Base-by-base conservation (phyloP, 805 yeast genomes). In the Maudiozyma pseudohumilis region DNA sequence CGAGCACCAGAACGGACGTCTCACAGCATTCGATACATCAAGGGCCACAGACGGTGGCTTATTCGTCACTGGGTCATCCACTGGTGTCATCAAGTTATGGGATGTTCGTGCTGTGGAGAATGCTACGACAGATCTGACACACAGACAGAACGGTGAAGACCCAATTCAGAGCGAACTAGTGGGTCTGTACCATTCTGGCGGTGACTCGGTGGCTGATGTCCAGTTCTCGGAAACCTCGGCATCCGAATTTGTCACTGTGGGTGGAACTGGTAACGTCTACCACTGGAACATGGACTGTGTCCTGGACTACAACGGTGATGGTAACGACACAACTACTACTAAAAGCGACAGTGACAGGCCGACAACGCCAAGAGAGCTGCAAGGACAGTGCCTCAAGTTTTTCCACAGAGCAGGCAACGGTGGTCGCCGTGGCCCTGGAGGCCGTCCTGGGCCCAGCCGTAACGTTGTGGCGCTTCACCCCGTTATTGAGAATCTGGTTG, bases 291-390 rank as follows among this genome's bases (percentile, higher is more conserved):
- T 55, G 26, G 69, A 64, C 42, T 62, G 47, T 28, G 59, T 54
- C 32, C 59, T 58, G 19, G 66, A 68, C 21, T 71, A 64, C 22
- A 70, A 66, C 22, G 69, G 60, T 8, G 73, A 65, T 15, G 68
- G 63, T 13, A 65, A 55, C 19, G 69, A 61, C n/a, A 2, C 10
- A 11, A 24, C 26, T 24, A 24, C 10, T 11, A 24, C 26, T 11
- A 11, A 24, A 11, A 24, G n/a, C n/a, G 26, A n/a, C 18, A 17
- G 20, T 9, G 27, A 25, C 18, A 38, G 28, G 15, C n/a, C 24
- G 12, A 80, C 74, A 43, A 43, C 44, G 5, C 47, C 48, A 30
- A 55, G 50, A 38, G 46, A 50, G 29, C 35, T 52, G 29, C 57
- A 55, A 39, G 48, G 50, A 8, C 57, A 50, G 32, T 55, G 58